Percentiles rank a stretch among this genome's conserved stretches.
These are phyloP conservation scores for Carpinus viminea DNA, from an alignment of 306 rosid genomes.

Conservation along the genomic window DNA sequence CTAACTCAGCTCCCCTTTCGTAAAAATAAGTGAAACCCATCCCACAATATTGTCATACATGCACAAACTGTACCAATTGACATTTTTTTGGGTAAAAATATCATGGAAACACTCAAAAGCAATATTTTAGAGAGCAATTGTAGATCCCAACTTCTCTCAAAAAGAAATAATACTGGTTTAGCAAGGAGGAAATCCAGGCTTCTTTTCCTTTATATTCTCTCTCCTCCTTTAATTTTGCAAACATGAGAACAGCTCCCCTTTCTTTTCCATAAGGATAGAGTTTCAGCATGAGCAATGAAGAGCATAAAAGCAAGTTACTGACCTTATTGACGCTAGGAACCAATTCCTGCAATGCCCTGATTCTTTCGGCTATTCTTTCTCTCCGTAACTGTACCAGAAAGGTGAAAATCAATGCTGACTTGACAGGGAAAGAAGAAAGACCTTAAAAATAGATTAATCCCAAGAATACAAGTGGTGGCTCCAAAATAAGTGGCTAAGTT, in stretches of 20 bases:
- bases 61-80: background rate
- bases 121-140: background rate
- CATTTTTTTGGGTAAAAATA: no score
- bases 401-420: constrained; percentile 4
- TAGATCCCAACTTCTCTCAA: background rate
- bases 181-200: background rate
- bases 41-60: background rate
- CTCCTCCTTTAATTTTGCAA: background rate
- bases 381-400: constrained; percentile 74
- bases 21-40: background rate
- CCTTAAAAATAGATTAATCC: background rate
- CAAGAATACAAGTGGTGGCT: constrained; percentile 8
- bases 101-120: background rate
- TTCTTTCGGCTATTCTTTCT: constrained; percentile 97
- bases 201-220: background rate
- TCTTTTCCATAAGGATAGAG: background rate
- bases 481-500: constrained; percentile 4
- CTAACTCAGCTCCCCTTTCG: background rate
- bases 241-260: background rate
- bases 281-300: background rate
- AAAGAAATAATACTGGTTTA: background rate
- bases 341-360: constrained; percentile 93
- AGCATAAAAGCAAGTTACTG: constrained; percentile 16
- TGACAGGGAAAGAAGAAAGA: background rate
- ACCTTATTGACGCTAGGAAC: constrained; percentile 98